Base-by-base conservation (phyloP, 176 grass and related monocot species). In the Juncus effusus region DNA sequence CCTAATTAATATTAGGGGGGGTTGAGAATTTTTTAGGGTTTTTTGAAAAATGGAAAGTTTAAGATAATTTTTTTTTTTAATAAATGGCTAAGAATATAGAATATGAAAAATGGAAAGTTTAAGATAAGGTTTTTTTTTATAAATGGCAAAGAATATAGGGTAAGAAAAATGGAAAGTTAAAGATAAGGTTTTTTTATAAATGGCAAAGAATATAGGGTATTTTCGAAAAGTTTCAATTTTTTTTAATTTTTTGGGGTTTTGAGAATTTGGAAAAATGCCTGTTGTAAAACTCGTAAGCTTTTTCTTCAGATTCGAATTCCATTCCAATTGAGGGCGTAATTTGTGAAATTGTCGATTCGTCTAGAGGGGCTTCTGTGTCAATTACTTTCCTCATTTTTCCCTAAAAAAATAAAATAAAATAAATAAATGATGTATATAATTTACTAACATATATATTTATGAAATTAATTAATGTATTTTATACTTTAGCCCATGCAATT, bases 231-330 rank as follows among this genome's bases (percentile, higher is more conserved):
- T 45, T 42, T 28, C 1, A 28, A 28, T 28, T 28, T 28, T 28
- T 28, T 28, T 28, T 28, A 28, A 28, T 28, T 28, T 28, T 28
- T 28, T 28, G 19, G 19, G 19, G 19, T 28, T 28, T 28, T 28
- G 19, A 28, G 19, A 28, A 28, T 28, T 28, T 28, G 19, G 19
- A 72, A 72, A 40, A 42, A 28, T 59, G 57, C 68, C 52, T 85
- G 52, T 96, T 96, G 76, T 96, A 96, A 62, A 85, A 87, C 64
- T 90, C 84, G 72, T 96, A 96, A 40, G 91, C 81, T 71, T 87
- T 92, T 2, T 87, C 86, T 82, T 87, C 91, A 62, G 72, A 80
- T 60, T 87, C 84, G 82, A 96, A 96, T 80, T 90, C 86, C 84
- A 87, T 87, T 56, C 78, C 65, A 13, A 87, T 35, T 84, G 84